Percentiles rank a stretch among this genome's conserved stretches.
phyloP scores from a whole-genome alignment of 352 stramenopile genomes.

The Hyaloperonospora arabidopsidis region DNA sequence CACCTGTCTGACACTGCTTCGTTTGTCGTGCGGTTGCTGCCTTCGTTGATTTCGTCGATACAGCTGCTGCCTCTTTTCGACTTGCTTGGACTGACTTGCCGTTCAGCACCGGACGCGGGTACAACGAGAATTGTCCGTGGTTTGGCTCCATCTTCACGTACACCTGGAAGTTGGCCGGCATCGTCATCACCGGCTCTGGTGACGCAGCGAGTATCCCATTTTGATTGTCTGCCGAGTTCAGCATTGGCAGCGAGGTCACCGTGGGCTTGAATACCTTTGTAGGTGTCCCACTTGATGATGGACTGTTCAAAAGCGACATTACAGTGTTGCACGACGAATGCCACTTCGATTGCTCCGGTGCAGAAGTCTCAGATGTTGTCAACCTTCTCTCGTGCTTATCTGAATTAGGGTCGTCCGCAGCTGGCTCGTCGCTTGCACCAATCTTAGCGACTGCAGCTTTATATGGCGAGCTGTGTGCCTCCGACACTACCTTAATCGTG shows the following conservation, averaged over 20 bases:
- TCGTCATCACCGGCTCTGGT: conserved; percentile 16
- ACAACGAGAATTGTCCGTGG: conserved; percentile 20
- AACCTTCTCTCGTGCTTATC: conserved; percentile 14
- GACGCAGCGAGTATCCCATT: conserved; percentile 7
- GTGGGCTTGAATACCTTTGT: conserved; percentile 25
- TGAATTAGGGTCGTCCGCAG: conserved; percentile 1
- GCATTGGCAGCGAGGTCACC: conserved; percentile 32
- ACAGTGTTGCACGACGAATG: conserved; percentile 50
- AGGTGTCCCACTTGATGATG: conserved; percentile 38
- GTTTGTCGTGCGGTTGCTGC: conserved; percentile 19
- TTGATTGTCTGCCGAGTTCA: conserved; percentile 20
- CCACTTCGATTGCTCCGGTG: conserved; percentile 17
- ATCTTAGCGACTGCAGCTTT: conserved; percentile 28
- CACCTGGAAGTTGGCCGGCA: conserved; percentile 29
- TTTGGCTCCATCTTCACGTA: conserved; percentile 59
- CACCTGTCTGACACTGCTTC: conserved; percentile 18
- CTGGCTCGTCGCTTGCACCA: conserved; percentile 14
- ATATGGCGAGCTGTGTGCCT: conserved; percentile 29
- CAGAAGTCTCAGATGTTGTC: background rate
- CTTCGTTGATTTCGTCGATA: conserved; percentile 23
- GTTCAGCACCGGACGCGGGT: conserved; percentile 21
- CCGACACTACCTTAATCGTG: conserved; percentile 23
- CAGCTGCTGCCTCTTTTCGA: conserved; percentile 16
- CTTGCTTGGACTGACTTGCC: conserved; percentile 14
- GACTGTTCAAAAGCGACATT: conserved; percentile 68